Evolutionary conservation across 768 basidiomycete species (phyloP).

Genomic region (Strobilomyces echinocephalus): DNA sequence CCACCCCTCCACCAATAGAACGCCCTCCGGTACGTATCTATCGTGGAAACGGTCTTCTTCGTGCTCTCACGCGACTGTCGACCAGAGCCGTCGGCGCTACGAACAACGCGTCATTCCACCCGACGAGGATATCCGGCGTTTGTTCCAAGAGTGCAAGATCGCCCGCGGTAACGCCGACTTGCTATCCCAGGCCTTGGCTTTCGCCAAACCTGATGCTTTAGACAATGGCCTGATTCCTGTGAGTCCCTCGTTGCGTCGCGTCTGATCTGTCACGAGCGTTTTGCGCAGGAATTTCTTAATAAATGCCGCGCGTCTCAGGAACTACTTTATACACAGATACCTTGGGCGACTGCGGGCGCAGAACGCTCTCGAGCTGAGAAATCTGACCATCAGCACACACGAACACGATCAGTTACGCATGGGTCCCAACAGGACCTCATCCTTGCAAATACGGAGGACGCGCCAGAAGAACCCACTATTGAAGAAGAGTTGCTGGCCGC

Average conservation of each 20-base stretch:
- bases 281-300: slow-evolving; percentile 70
- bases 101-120: slow-evolving; percentile 51
- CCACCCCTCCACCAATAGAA: slow-evolving; percentile 26
- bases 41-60: neutral
- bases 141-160: slow-evolving; percentile 83
- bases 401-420: slow-evolving; percentile 17
- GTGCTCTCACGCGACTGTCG: neutral
- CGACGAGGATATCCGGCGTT: slow-evolving; percentile 78
- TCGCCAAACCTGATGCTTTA: slow-evolving; percentile 69
- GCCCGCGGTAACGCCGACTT: slow-evolving; percentile 77
- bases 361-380: slow-evolving; percentile 53
- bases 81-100: slow-evolving; percentile 13
- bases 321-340: slow-evolving; percentile 79
- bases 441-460: slow-evolving; percentile 29
- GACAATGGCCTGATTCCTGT: slow-evolving; percentile 63
- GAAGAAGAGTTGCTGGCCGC: slow-evolving; percentile 75
- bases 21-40: slow-evolving; percentile 16
- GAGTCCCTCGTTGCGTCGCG: slow-evolving; percentile 14
- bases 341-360: slow-evolving; percentile 84
- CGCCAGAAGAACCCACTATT: slow-evolving; percentile 46
- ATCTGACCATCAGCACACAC: slow-evolving; percentile 13
- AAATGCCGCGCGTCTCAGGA: slow-evolving; percentile 83
- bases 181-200: slow-evolving; percentile 64
- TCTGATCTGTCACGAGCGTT: neutral
- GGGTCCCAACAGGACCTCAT: slow-evolving; percentile 19